Evolutionary conservation across 169 alveolate genomes (phyloP).

Genomic region (Plasmodium yoelii): DNA sequence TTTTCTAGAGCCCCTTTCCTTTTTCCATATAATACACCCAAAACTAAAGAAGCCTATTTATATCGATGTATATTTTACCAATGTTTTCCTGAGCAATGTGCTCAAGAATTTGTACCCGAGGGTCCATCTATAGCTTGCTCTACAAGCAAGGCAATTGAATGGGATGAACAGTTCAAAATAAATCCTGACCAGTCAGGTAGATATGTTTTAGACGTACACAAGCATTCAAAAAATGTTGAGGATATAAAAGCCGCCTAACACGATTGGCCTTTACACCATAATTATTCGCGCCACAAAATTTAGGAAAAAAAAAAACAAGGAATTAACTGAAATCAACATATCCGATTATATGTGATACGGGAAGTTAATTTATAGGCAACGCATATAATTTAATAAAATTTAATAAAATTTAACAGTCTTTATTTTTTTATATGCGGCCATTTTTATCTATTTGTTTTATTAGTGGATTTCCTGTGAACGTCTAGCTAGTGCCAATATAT

Average conservation of each 20-base stretch:
- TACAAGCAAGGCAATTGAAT: constrained; percentile 77
- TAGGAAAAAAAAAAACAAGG: too few relatives aligned
- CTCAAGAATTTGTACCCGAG: constrained; percentile 76
- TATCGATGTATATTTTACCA: constrained; percentile 79
- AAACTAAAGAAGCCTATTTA: constrained; percentile 82
- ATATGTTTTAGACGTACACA: constrained; percentile 59
- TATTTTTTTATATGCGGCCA: too few relatives aligned
- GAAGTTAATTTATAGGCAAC: too few relatives aligned
- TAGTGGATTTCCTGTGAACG: too few relatives aligned
- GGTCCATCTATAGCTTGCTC: constrained; percentile 78
- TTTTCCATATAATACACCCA: constrained; percentile 81
- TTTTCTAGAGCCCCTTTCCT: constrained; percentile 62
- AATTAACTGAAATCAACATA: too few relatives aligned
- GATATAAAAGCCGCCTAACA: constrained; percentile 15
- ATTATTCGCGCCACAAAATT: too few relatives aligned
- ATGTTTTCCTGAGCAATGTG: constrained; percentile 77
- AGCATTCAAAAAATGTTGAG: constrained; percentile 19
- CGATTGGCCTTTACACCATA: too few relatives aligned
- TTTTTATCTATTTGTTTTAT: too few relatives aligned
- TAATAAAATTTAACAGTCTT: too few relatives aligned
- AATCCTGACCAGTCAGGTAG: constrained; percentile 77
- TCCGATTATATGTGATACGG: too few relatives aligned
- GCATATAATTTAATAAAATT: too few relatives aligned
- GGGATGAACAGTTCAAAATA: constrained; percentile 69
- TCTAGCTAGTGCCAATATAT: too few relatives aligned